A percentile compares a stretch with the other conserved stretches of the same genome.
These are phyloP conservation scores for Metarhizium sp. DNA, from an alignment of 2,329 filamentous ascomycete genomes.

Conservation along the genomic window DNA sequence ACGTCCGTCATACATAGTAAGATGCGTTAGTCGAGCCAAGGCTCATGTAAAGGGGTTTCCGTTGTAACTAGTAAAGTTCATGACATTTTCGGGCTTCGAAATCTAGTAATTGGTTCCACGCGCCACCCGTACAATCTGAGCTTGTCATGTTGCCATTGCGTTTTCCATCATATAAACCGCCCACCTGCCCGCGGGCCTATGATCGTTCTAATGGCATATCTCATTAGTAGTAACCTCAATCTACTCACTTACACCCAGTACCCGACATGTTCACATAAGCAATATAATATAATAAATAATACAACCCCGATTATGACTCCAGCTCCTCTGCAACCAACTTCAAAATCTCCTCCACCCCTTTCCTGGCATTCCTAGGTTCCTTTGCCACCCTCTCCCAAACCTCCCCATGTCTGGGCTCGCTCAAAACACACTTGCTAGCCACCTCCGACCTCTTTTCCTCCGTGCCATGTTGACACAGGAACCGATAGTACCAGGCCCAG, in stretches of 20 bases:
- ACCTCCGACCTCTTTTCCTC: conserved; percentile 87
- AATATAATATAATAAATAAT: background rate
- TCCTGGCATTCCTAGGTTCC: conserved; percentile 70
- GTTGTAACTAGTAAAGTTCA: background rate
- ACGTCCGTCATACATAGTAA: background rate
- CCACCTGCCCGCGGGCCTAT: no score
- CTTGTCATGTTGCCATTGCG: background rate
- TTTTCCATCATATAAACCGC: no score
- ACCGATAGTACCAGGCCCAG: conserved; percentile 98
- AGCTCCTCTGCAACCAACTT: conserved; percentile 58
- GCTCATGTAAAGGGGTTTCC: background rate
- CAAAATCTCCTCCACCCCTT: conserved; percentile 70
- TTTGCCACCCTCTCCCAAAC: conserved; percentile 82
- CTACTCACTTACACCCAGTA: background rate
- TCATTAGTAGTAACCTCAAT: background rate
- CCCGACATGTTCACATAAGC: background rate
- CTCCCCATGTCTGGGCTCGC: conserved; percentile 88
- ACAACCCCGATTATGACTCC: conserved; percentile 15
- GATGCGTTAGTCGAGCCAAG: background rate
- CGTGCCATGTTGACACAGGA: conserved; percentile 83
- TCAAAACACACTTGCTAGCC: conserved; percentile 66
- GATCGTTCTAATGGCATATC: background rate
- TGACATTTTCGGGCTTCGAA: background rate
- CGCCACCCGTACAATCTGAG: background rate
- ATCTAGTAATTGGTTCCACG: background rate